Base-by-base conservation (phyloP, 352 stramenopile genomes). In the Phytophthora melonis region DNA sequence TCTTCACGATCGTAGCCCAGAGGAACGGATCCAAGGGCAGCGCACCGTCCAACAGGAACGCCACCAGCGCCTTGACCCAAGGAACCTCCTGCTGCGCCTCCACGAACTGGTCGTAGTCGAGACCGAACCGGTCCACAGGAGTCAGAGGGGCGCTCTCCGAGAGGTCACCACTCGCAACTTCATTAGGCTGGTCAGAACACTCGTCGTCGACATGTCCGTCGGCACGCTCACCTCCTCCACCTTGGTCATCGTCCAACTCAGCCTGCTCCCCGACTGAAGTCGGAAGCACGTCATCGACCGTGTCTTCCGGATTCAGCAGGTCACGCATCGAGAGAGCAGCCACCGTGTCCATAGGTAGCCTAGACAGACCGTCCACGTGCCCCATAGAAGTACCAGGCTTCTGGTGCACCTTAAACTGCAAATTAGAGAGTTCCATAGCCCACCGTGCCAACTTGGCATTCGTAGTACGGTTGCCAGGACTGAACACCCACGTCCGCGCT, bases 401-500 rank as follows among this genome's bases (percentile, higher is more conserved):
- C 8, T 60, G 60, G 21, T 59, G 47, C 6, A 67, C 49, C 23
- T 60, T 59, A 21, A 59, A 59, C 25, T 52, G 60, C 10, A 67
- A 10, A 32, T 67, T 57, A 7, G 60, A 67, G 0, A 60, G 32
- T 18, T 67, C 60, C 60, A 60, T 60, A 1, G 34, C 49, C 49
- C 60, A 67, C 36, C 49, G n/a, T 3, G 60, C 60, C 32, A 67
- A 9, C 34, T 67, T 60, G 3, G 60, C 18, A 18, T 67, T 67
- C 3, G 3, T 36, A 14, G 27, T 32, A 32, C 27, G 27, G 27
- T 32, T 32, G 6, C 27, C 27, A 32, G 27, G 27, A 32, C 27
- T 32, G 6, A 32, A 32, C 27, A 32, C 27, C 27, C 27, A 32
- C 2, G 27, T 32, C 27, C 3, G 27, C 3, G 27, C 27, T 32